These are phyloP conservation scores for Colletotrichum echinochloae DNA, from an alignment of 2,329 filamentous ascomycete genomes.

Conservation along the genomic window DNA sequence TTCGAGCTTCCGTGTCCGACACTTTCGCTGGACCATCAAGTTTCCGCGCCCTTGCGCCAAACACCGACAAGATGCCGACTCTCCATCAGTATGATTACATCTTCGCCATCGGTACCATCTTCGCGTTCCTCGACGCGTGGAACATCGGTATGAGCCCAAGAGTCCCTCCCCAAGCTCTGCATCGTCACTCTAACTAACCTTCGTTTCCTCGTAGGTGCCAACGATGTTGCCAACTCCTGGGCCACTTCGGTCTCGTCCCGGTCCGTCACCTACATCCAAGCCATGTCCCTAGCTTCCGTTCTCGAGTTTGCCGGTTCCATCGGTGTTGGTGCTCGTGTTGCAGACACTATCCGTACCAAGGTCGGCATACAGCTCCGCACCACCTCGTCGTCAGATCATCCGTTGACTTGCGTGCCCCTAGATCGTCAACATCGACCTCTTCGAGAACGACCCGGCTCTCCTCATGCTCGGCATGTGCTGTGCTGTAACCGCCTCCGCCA, in stretches of 20 bases:
- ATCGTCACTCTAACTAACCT: background rate
- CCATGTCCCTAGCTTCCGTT: slow-evolving; percentile 58
- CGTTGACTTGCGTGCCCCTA: background rate
- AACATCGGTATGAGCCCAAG: slow-evolving; percentile 64
- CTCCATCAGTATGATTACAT: slow-evolving; percentile 71
- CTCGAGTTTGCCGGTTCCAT: slow-evolving; percentile 63
- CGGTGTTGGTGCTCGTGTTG: slow-evolving; percentile 59
- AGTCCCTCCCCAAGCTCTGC: too few species aligned
- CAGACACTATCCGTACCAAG: slow-evolving; percentile 60
- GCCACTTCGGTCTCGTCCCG: slow-evolving; percentile 71
- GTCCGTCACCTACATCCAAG: slow-evolving; percentile 65
- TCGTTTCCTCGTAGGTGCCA: slow-evolving; percentile 39
- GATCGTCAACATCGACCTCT: slow-evolving; percentile 55
- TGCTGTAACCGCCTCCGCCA: slow-evolving; percentile 52
- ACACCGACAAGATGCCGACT: slow-evolving; percentile 19
- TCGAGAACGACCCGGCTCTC: slow-evolving; percentile 53
- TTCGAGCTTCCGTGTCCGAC: slow-evolving; percentile 1
- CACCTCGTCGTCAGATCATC: too few species aligned
- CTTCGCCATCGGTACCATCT: slow-evolving; percentile 73
- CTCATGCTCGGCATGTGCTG: slow-evolving; percentile 58
- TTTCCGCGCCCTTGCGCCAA: background rate
- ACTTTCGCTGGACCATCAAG: slow-evolving; percentile 1
- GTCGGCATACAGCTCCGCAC: background rate
- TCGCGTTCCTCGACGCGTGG: slow-evolving; percentile 75
- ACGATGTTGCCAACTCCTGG: slow-evolving; percentile 74